Percentiles rank a stretch among this genome's conserved stretches.
phyloP scores from a whole-genome alignment of 805 yeast species.

The Candida tammaniensis region DNA sequence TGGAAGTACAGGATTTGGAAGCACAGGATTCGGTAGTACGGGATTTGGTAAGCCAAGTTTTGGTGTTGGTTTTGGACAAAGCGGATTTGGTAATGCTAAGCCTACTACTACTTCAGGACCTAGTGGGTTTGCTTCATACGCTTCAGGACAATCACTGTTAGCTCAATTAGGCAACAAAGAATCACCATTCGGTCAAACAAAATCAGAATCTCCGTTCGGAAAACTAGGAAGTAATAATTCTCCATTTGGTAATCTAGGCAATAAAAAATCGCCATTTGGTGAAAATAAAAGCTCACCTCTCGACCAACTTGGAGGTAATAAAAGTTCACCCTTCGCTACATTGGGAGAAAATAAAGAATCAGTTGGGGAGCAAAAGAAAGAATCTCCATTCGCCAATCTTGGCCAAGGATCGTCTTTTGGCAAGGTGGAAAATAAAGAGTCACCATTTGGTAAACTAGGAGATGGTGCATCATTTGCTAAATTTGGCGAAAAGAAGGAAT shows the following conservation, averaged over 20 bases:
- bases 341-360: background rate
- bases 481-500: constrained; percentile 4
- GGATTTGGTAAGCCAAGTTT: constrained; percentile 17
- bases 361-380: constrained; percentile 1
- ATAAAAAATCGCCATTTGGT: background rate
- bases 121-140: constrained; percentile 16
- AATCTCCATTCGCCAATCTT: constrained; percentile 10
- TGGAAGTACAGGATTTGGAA: constrained; percentile 8
- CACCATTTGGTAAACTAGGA: constrained; percentile 17
- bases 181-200: constrained; percentile 15
- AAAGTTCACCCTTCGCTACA: background rate
- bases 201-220: constrained; percentile 5
- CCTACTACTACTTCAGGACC: constrained; percentile 8
- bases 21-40: constrained; percentile 2
- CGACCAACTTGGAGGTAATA: background rate
- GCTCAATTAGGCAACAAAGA: constrained; percentile 6
- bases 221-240: background rate
- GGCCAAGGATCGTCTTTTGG: background rate
- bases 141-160: constrained; percentile 6
- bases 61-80: constrained; percentile 10
- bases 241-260: constrained; percentile 2
- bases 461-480: background rate
- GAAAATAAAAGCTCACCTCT: background rate
- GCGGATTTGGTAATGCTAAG: constrained; percentile 10
- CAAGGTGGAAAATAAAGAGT: constrained; percentile 9